Percentiles rank a stretch among this genome's conserved stretches.
Evolutionary conservation across 148 eudicot genomes (phyloP).

Genomic region (Amaranthus palmeri): DNA sequence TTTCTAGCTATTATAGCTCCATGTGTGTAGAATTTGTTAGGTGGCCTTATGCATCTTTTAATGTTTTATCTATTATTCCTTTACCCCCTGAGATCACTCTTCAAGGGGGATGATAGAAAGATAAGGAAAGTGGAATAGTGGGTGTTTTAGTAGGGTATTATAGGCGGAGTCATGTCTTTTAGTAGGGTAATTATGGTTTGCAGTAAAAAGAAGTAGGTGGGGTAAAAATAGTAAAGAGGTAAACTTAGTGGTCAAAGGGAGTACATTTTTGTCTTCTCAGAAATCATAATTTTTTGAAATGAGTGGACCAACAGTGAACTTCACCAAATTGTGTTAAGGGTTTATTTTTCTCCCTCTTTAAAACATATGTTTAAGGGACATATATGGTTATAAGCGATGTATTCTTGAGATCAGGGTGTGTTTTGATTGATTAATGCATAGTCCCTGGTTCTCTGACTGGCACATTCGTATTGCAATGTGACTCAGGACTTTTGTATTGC

Average conservation of each 20-base stretch:
- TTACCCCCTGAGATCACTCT: no score
- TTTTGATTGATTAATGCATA: not conserved
- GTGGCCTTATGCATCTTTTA: not conserved
- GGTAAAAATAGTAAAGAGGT: no score
- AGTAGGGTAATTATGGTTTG: no score
- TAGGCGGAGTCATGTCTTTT: no score
- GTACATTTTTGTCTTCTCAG: not conserved
- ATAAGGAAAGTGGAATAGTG: no score
- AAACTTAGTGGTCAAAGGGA: no score
- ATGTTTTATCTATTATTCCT: not conserved
- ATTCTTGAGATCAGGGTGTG: not conserved
- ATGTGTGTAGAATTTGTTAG: not conserved
- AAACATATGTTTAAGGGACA: not conserved
- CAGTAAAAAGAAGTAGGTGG: no score
- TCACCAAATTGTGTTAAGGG: not conserved
- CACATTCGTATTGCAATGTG: not conserved
- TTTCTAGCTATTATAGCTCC: not conserved
- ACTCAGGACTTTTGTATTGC: not conserved
- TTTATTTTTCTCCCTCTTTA: not conserved
- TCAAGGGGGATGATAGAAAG: no score
- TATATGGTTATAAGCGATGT: not conserved
- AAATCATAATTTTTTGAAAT: not conserved
- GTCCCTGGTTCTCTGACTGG: not conserved
- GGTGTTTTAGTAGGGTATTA: no score
- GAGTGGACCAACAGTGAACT: not conserved